These are phyloP conservation scores for Marasmius tenuissimus DNA, from an alignment of 1,284 basidiomycete genomes.

Conservation along the genomic window DNA sequence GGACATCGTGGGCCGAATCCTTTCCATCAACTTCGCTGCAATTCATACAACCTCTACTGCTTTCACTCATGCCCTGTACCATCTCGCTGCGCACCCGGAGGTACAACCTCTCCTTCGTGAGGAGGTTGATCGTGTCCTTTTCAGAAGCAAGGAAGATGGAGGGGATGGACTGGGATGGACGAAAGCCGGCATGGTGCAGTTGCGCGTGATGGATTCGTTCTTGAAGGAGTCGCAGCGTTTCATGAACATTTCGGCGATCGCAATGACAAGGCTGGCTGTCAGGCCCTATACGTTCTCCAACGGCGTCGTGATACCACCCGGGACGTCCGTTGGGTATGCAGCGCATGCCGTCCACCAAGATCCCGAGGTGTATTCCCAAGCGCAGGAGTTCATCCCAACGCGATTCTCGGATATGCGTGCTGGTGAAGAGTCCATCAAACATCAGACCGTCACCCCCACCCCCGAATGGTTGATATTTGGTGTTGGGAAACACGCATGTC, in stretches of 20 bases:
- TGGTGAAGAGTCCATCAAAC: conserved; percentile 26
- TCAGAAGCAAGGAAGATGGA: conserved; percentile 19
- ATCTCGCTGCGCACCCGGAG: conserved; percentile 40
- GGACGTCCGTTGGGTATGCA: conserved; percentile 28
- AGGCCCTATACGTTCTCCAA: conserved; percentile 39
- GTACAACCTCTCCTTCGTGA: conserved; percentile 42
- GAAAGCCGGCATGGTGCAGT: conserved; percentile 39
- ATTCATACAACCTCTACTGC: conserved; percentile 9
- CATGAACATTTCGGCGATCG: conserved; percentile 25
- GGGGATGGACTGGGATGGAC: conserved; percentile 34
- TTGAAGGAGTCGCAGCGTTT: conserved; percentile 44
- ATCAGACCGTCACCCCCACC: conserved; percentile 35
- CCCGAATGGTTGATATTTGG: conserved; percentile 42
- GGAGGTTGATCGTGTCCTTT: conserved; percentile 39
- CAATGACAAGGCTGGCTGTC: conserved; percentile 28
- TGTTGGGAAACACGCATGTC: conserved; percentile 1
- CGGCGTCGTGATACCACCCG: conserved; percentile 36
- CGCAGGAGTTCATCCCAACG: conserved; percentile 34
- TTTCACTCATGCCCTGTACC: conserved; percentile 30
- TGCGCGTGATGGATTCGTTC: conserved; percentile 51
- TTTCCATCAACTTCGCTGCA: conserved; percentile 4
- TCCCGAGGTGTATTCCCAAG: conserved; percentile 17
- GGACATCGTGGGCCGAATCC: not conserved
- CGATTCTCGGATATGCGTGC: conserved; percentile 33
- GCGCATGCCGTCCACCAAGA: conserved; percentile 25